Evolutionary conservation across 768 basidiomycete species (phyloP), one percentile per base, ranked within the genome.

Genomic region (Lentinula edodes): DNA sequence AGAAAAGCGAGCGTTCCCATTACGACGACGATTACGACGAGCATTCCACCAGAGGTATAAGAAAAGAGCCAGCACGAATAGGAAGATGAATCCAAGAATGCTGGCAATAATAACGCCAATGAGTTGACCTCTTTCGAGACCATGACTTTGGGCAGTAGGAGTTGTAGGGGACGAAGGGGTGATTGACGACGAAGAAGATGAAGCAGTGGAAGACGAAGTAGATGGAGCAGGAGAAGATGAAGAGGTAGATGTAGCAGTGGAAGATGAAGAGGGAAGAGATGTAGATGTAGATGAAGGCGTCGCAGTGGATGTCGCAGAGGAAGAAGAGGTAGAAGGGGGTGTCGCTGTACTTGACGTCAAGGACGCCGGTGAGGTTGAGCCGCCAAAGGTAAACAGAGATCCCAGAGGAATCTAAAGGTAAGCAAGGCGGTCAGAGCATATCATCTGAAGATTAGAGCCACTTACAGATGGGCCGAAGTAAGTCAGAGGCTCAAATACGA

Each of bases 391-490:
- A 82, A 86, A 93, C 9, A 83, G 77, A 36, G 85, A 73, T 50
- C 84, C 87, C 35, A 93, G 76, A 35, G 91, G 91, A 66, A 93
- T 91, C 90, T 92, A 36, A 23, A 20, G 7, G 32, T 13, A 45
- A n/a, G 20, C 2, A 13, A 28, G n/a, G 9, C 20, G 20, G 48
- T 5, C 28, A 35, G 20, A 32, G 35, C 28, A 28, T 28, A 52
- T 45, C n/a, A 35, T 35, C 34, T 15, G 32, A 18, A 53, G n/a
- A 58, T 35, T 50, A 46, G 46, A 41, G 41, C 5, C 12, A 83
- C 90, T 82, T 69, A 92, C 90, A 71, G 87, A 86, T 58, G 91
- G 90, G 35, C 91, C 91, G 65, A 83, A 91, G 73, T 93, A 93
- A 0, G 91, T 92, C 65, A 91, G 74, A 43, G 91, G 89, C 54